Evolutionary conservation across 1,139 yeast species (phyloP), one percentile per base, ranked within the genome.

Genomic region (Blastobotrys niveus): DNA sequence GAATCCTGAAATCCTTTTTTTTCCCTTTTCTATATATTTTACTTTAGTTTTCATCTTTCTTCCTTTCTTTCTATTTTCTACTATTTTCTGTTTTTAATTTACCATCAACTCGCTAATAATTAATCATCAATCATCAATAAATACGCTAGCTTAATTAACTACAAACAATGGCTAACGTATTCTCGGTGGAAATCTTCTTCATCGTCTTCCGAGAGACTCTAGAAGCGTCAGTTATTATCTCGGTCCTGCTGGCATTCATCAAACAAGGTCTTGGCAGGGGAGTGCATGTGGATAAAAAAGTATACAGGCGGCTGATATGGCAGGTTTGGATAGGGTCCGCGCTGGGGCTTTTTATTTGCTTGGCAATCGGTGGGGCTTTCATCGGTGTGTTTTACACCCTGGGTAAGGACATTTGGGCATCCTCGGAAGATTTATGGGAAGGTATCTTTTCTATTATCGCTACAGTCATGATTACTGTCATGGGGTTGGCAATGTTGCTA

Each of bases 401-500:
- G 36, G 87, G 86, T 45, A 76, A 79, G 29, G 93, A 89, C 71
- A 68, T 88, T 52, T 89, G 96, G 96, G 67, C 87, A 15, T 63
- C 70, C 36, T 79, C 95, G 41, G 97, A 89, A 64, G 96, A 89
- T 62, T 74, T 88, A 49, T 89, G 95, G 86, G 97, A 89, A 70
- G 96, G 96, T 61, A 74, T 82, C 30, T 79, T 89, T 59, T 82
- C 88, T 62, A 68, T 88, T 27, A 74, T 89, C 56, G 96, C 97
- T 1, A 76, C 93, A 0, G 71, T 84, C 20, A 76, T 89, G 62
- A 89, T 89, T 51, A 79, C 96, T 2, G 58, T 80, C 40, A 88
- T 89, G 96, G 96, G 97, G 43, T 69, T 89, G 55, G 93, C 95
- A 59, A 84, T 89, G 82, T 74, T 89, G 58, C 76, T 96, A 62